Percentiles rank a stretch among this genome's conserved stretches.
Evolutionary conservation across 768 basidiomycete species (phyloP).

Genomic region (Zangia roseola): DNA sequence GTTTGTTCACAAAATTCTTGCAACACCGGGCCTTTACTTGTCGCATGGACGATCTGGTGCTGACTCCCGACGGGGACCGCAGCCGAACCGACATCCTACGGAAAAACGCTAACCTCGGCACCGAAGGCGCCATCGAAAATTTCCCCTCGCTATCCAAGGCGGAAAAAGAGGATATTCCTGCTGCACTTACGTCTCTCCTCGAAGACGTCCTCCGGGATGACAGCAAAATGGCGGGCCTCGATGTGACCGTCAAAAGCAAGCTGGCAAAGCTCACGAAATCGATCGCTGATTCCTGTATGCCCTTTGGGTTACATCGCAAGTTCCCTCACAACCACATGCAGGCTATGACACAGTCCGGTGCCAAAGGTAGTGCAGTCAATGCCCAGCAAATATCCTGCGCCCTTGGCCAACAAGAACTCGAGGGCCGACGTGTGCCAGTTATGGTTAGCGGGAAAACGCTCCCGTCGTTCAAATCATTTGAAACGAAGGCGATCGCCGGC

Average conservation of each 20-base stretch:
- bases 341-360: slow-evolving; percentile 96
- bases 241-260: slow-evolving; percentile 86
- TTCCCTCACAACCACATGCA: slow-evolving; percentile 99
- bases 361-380: slow-evolving; percentile 97
- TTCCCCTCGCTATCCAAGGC: slow-evolving; percentile 70
- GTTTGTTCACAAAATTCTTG: slow-evolving; percentile 94
- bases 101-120: slow-evolving; percentile 70
- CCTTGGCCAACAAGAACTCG: slow-evolving; percentile 95
- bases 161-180: slow-evolving; percentile 51
- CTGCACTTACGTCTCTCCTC: slow-evolving; percentile 63
- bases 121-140: slow-evolving; percentile 85
- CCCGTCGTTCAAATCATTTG: slow-evolving; percentile 95
- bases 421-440: slow-evolving; percentile 96
- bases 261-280: slow-evolving; percentile 85
- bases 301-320: slow-evolving; percentile 80
- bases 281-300: slow-evolving; percentile 86
- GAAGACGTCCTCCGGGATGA: slow-evolving; percentile 95
- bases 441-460: slow-evolving; percentile 99
- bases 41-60: slow-evolving; percentile 95
- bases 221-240: slow-evolving; percentile 95
- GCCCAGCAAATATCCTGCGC: slow-evolving; percentile 98
- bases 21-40: slow-evolving; percentile 98
- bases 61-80: slow-evolving; percentile 79
- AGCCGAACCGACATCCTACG: slow-evolving; percentile 66
- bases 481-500: slow-evolving; percentile 97